Evolutionary conservation across 257 asterid genomes (phyloP), one percentile per base, ranked within the genome.

Genomic region (Phtheirospermum japonicum): DNA sequence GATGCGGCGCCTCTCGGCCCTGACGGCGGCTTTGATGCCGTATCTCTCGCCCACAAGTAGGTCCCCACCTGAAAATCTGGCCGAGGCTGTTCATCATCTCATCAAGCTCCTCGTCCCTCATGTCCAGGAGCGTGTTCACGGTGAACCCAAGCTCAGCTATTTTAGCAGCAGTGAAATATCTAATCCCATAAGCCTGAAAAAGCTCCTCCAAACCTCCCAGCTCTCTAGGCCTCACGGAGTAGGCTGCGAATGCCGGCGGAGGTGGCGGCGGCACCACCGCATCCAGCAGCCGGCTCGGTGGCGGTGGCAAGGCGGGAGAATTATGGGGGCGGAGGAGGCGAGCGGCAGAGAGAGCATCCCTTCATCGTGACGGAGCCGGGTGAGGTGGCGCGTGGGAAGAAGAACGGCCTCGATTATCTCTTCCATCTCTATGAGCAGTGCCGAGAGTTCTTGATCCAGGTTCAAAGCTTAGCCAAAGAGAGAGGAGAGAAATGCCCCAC

Each of bases 311-410:
- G 72, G 70, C 2, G 72, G 61, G n/a, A n/a, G n/a, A n/a, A n/a
- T n/a, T n/a, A n/a, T n/a, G n/a, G n/a, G n/a, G 28, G 78, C 63
- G 57, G 23, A 4, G 26, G 69, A 81, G 1, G 73, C 46, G 46
- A 39, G 46, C 76, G 99, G 71, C 99, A 92, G 70, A 77, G 97
- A 64, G 99, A 92, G 81, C 99, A 92, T 62, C 99, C 99, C 0
- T 92, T 92, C 72, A 89, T 89, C 10, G 99, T 92, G 57, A 92
- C 99, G 31, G 99, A 89, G 83, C 99, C 99, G 0, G 99, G 99
- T 17, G 99, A 92, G 83, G 99, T 92, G 75, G 99, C 99, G 62
- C 97, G 99, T 69, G 99, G 99, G 66, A 92, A 92, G 65, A 92
- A 92, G 82, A 92, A 92, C 68, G 97, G 99, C 17, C 83, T 93